phyloP scores from a whole-genome alignment of 2,329 filamentous ascomycete species.

The Monosporascus sp. region DNA sequence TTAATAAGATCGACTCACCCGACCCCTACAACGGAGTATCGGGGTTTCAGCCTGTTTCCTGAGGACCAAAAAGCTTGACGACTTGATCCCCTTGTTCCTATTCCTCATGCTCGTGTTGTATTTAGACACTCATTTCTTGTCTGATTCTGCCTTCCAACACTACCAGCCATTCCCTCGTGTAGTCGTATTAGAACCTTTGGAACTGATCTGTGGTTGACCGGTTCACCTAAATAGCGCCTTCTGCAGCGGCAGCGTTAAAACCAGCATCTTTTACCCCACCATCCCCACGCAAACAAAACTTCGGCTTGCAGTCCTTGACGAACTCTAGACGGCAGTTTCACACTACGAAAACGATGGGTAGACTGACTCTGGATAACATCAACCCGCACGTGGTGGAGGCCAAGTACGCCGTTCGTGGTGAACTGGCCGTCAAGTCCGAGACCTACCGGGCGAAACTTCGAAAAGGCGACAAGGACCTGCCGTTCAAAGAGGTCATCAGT shows the following conservation, averaged over 20 bases:
- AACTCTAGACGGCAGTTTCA: conserved; percentile 12
- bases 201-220: background rate
- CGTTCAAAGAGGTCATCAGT: conserved; percentile 87
- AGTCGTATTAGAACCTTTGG: no score
- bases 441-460: conserved; percentile 73
- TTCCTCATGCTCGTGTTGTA: no score
- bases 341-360: conserved; percentile 23
- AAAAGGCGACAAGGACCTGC: conserved; percentile 56
- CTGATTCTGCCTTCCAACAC: no score
- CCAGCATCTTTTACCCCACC: conserved; percentile 17
- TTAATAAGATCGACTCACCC: no score
- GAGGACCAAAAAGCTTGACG: no score
- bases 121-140: no score
- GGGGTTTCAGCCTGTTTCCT: no score
- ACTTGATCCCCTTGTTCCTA: no score
- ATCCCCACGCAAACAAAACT: conserved; percentile 5
- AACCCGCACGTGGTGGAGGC: conserved; percentile 83
- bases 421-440: conserved; percentile 90
- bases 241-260: conserved; percentile 2
- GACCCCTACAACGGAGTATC: no score
- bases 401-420: conserved; percentile 94
- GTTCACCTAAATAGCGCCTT: background rate
- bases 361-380: conserved; percentile 78
- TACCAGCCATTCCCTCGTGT: no score
- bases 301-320: conserved; percentile 1